These are phyloP conservation scores for Leishmania mexicana DNA, from an alignment of 208 protist species.

Conservation along the genomic window DNA sequence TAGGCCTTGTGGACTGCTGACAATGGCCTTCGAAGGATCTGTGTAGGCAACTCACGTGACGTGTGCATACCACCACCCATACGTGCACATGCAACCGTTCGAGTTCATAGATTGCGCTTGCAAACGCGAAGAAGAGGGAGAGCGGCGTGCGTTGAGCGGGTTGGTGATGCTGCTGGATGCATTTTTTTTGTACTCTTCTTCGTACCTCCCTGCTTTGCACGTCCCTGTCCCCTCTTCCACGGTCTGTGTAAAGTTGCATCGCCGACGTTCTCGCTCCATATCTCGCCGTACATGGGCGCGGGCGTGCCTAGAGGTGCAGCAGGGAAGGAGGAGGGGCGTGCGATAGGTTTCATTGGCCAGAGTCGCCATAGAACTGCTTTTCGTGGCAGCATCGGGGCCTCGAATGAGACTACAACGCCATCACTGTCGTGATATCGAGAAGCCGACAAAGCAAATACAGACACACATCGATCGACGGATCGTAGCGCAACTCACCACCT, in stretches of 20 bases:
- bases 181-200: background rate
- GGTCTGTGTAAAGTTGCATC: background rate
- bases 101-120: background rate
- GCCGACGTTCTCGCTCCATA: background rate
- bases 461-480: background rate
- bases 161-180: background rate
- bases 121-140: background rate
- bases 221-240: background rate
- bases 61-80: background rate
- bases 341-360: background rate
- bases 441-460: background rate
- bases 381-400: background rate
- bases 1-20: constrained; percentile 26
- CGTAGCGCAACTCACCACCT: background rate
- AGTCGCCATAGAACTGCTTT: background rate
- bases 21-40: background rate
- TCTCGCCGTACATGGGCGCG: background rate
- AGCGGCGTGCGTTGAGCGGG: background rate
- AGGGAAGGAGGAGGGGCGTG: background rate
- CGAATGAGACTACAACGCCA: background rate
- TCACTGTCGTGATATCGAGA: background rate
- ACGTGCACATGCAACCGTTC: background rate
- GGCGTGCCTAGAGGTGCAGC: background rate
- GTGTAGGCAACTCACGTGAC: background rate
- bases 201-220: background rate